These are phyloP conservation scores for Gilbertella persicaria DNA, from an alignment of 371 early-diverging fungal genomes.

Conservation along the genomic window DNA sequence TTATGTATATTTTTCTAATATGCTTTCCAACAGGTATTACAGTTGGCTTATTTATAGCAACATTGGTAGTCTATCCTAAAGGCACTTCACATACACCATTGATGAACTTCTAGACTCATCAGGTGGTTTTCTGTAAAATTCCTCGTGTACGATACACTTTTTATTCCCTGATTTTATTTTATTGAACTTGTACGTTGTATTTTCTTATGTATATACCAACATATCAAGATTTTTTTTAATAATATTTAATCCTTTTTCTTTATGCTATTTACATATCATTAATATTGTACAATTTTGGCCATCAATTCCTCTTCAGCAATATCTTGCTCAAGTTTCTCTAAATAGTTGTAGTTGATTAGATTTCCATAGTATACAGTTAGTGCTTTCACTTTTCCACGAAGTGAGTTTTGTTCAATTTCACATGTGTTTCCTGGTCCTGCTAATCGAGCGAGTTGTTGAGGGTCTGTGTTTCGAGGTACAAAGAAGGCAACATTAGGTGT, in stretches of 20 bases:
- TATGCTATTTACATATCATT: too few relatives aligned
- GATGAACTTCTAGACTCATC: constrained; percentile 60
- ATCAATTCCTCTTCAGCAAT: constrained; percentile 16
- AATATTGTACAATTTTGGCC: constrained; percentile 10
- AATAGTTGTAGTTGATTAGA: constrained; percentile 36
- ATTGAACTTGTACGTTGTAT: too few relatives aligned
- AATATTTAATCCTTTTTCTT: too few relatives aligned
- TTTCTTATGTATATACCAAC: neutral
- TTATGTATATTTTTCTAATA: neutral
- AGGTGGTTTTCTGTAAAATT: too few relatives aligned
- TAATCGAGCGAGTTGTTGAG: constrained; percentile 47
- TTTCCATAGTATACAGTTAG: constrained; percentile 75
- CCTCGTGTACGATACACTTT: too few relatives aligned
- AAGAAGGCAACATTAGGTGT: constrained; percentile 81
- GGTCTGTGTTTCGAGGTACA: constrained; percentile 82
- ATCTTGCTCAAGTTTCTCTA: constrained; percentile 20
- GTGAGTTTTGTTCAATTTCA: constrained; percentile 74
- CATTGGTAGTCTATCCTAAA: constrained; percentile 58
- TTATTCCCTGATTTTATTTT: too few relatives aligned
- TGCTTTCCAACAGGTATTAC: constrained; percentile 47
- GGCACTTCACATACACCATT: constrained; percentile 57
- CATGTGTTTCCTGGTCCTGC: constrained; percentile 58
- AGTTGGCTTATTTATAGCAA: constrained; percentile 59
- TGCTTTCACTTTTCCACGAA: constrained; percentile 63
- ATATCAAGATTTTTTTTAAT: too few relatives aligned